These are phyloP conservation scores for Penicillium thymicola DNA, from an alignment of 2,329 filamentous ascomycete genomes.

Conservation along the genomic window DNA sequence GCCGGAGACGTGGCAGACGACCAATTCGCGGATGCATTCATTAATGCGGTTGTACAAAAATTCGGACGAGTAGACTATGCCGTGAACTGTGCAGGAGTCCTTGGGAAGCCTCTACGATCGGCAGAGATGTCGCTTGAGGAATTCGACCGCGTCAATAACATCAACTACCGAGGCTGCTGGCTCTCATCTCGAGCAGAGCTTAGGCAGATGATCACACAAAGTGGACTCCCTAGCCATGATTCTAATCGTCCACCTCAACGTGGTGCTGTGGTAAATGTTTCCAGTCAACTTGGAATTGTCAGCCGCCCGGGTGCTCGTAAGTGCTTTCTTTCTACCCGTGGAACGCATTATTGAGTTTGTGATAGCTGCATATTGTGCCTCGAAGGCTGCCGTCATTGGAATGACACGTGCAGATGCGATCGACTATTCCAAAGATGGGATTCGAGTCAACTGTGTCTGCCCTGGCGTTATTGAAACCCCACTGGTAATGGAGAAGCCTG, in stretches of 20 bases:
- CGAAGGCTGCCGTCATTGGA: conserved; percentile 57
- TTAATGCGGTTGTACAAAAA: conserved; percentile 7
- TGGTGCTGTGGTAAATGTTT: conserved; percentile 53
- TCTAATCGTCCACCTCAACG: conserved; percentile 36
- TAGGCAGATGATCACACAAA: conserved; percentile 47
- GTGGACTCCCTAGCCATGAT: conserved; percentile 42
- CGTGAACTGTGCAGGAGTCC: conserved; percentile 55
- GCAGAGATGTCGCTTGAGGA: conserved; percentile 47
- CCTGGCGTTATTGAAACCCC: conserved; percentile 49
- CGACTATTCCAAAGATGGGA: conserved; percentile 48
- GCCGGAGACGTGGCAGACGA: conserved; percentile 52
- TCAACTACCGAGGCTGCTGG: conserved; percentile 56
- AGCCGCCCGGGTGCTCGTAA: conserved; percentile 46
- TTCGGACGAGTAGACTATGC: conserved; percentile 54
- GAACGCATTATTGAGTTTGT: not conserved
- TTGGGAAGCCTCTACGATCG: conserved; percentile 25
- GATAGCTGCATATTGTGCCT: conserved; percentile 55
- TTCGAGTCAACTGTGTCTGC: conserved; percentile 36
- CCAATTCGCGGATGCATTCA: conserved; percentile 41
- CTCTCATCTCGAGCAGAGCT: conserved; percentile 47
- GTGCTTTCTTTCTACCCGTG: conserved; percentile 15
- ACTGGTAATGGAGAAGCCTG: conserved; percentile 44
- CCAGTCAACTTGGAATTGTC: conserved; percentile 53
- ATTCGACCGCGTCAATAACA: conserved; percentile 54
- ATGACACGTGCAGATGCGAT: conserved; percentile 58